These are phyloP conservation scores for Colletotrichum theobromicola DNA, from an alignment of 2,329 filamentous ascomycete species.

Conservation along the genomic window DNA sequence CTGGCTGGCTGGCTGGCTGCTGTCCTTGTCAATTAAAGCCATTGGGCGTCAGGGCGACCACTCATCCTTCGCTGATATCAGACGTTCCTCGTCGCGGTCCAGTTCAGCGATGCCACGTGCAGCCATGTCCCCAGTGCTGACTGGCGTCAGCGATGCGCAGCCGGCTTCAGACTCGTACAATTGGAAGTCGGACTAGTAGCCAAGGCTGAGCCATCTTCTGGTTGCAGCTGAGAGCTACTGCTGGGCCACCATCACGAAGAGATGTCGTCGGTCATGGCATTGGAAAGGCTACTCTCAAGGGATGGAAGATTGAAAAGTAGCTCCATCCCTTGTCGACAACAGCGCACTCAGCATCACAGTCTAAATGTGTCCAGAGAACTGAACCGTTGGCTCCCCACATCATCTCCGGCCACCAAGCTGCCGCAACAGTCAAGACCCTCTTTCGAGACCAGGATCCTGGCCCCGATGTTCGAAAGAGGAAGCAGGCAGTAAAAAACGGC, in stretches of 20 bases:
- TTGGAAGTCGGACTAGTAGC: neutral
- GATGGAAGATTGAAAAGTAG: neutral
- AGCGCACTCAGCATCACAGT: neutral
- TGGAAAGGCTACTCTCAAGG: neutral
- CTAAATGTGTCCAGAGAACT: neutral
- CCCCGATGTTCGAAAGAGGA: neutral
- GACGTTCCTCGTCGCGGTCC: neutral
- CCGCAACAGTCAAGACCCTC: constrained; percentile 16
- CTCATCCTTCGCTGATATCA: neutral
- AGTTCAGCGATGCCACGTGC: neutral
- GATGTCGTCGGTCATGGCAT: neutral
- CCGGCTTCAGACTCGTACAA: neutral
- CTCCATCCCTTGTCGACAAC: neutral
- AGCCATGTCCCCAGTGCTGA: neutral
- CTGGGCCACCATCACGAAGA: neutral
- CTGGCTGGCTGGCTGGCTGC: neutral
- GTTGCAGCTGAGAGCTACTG: neutral
- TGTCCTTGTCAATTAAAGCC: neutral
- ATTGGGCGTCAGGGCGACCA: neutral
- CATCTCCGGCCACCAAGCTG: constrained; percentile 15
- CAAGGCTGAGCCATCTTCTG: neutral
- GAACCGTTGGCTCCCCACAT: constrained; percentile 7
- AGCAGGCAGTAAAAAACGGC: neutral
- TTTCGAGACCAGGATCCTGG: constrained; percentile 1
- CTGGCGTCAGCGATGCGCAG: constrained; percentile 2